These are phyloP conservation scores for Prosopis cineraria DNA, from an alignment of 306 rosid species.

Conservation along the genomic window DNA sequence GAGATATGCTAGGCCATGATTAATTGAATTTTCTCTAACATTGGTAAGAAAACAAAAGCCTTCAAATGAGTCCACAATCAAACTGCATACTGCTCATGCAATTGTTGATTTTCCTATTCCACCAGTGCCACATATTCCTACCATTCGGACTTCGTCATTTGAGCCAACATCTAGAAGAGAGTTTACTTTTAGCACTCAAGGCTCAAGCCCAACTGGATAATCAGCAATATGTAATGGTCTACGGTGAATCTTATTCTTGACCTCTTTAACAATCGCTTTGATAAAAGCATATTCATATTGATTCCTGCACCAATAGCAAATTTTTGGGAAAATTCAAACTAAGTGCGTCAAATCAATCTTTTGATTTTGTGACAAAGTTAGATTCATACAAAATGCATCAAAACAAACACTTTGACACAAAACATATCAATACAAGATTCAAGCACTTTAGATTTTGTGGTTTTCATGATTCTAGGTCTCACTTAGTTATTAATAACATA, in stretches of 20 bases:
- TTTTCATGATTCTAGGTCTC: background rate
- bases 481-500: background rate
- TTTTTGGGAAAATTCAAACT: background rate
- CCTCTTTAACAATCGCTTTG: background rate
- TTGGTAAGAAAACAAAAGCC: background rate
- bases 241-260: background rate
- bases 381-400: background rate
- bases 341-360: background rate
- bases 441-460: background rate
- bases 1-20: background rate
- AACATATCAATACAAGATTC: background rate
- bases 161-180: background rate
- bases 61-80: background rate
- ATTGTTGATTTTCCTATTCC: slow-evolving; percentile 16
- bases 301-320: background rate
- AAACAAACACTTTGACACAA: background rate
- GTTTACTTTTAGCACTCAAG: background rate
- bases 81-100: background rate
- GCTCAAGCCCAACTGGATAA: background rate
- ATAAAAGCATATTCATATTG: background rate
- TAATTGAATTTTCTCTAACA: background rate
- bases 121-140: slow-evolving; percentile 12
- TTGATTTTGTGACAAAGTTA: background rate
- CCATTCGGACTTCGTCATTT: background rate
- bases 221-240: background rate